Percentiles rank a stretch among this genome's conserved stretches.
These are phyloP conservation scores for Furcasterigmium furcatum DNA, from an alignment of 2,329 filamentous ascomycete genomes.

Conservation along the genomic window DNA sequence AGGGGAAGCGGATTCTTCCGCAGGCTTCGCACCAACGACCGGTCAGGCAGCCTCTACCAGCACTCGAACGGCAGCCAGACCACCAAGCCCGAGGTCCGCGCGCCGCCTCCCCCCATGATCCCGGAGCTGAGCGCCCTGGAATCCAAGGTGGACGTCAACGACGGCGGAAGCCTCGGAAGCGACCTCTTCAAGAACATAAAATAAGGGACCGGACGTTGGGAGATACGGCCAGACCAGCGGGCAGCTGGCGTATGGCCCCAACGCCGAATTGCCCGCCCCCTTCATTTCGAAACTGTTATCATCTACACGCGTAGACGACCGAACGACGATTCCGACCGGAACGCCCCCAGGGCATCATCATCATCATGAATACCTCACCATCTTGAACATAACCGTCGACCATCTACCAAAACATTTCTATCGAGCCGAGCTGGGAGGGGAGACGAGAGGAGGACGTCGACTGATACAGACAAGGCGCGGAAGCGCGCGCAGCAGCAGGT, in stretches of 20 bases:
- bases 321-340: slow-evolving; percentile 15
- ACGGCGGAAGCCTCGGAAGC: slow-evolving; percentile 42
- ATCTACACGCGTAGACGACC: slow-evolving; percentile 12
- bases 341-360: slow-evolving; percentile 3
- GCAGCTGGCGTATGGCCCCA: slow-evolving; percentile 9
- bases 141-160: slow-evolving; percentile 40
- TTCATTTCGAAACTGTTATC: slow-evolving; percentile 1
- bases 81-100: slow-evolving; percentile 27
- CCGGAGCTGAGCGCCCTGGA: slow-evolving; percentile 53
- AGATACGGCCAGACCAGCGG: slow-evolving; percentile 3
- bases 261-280: too few species aligned
- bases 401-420: too few species aligned
- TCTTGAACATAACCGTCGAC: too few species aligned
- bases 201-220: slow-evolving; percentile 24
- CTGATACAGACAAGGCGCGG: not conserved
- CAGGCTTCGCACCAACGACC: slow-evolving; percentile 42
- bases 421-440: slow-evolving; percentile 13
- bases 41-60: slow-evolving; percentile 33
- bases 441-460: slow-evolving; percentile 5
- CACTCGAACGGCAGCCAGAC: slow-evolving; percentile 20
- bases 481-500: slow-evolving; percentile 5
- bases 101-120: slow-evolving; percentile 59
- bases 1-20: slow-evolving; percentile 59
- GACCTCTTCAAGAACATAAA: slow-evolving; percentile 61
- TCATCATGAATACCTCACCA: too few species aligned